Conservation (phyloP, 345 rosid species). For the Eucalyptus brandiana region DNA sequence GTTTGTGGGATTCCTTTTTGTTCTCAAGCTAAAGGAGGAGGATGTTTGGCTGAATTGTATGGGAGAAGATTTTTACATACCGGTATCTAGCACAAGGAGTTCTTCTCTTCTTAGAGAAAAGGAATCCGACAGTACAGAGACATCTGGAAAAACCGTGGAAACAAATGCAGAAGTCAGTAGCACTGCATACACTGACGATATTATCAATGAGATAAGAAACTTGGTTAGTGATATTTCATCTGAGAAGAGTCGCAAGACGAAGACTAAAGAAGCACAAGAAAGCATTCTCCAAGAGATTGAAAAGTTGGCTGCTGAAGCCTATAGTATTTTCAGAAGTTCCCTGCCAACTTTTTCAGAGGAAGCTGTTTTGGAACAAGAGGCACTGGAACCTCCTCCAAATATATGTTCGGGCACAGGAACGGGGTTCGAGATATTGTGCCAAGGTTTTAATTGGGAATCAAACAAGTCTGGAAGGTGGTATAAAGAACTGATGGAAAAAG, state of each 20-base stretch:
- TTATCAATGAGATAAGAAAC: constrained; percentile 72
- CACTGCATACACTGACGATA: constrained; percentile 37
- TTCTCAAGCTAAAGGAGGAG: constrained; percentile 65
- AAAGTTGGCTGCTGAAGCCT: constrained; percentile 97
- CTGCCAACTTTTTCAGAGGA: constrained; percentile 49
- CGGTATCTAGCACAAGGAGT: constrained; percentile 38
- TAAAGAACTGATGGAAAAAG: constrained; percentile 60
- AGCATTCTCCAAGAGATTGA: constrained; percentile 91
- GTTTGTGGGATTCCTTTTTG: constrained; percentile 66
- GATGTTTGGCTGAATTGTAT: constrained; percentile 53
- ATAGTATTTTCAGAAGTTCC: constrained; percentile 80
- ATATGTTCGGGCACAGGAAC: constrained; percentile 72
- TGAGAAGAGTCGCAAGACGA: constrained; percentile 33
- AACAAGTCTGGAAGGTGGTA: constrained; percentile 89
- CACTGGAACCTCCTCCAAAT: constrained; percentile 21
- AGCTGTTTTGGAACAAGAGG: constrained; percentile 26
- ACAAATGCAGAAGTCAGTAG: constrained; percentile 24
- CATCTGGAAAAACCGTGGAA: constrained; percentile 16
- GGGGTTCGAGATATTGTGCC: constrained; percentile 85
- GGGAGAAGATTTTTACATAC: constrained; percentile 75
- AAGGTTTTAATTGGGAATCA: constrained; percentile 98
- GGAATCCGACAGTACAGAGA: constrained; percentile 11
- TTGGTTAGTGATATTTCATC: constrained; percentile 59
- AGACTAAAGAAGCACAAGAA: constrained; percentile 68
- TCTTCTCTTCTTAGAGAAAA: constrained; percentile 8